These are phyloP conservation scores for Arabidopsis thaliana DNA, from an alignment of 345 rosid species.

Conservation along the genomic window TAIR10.1 NC_003071.7:5980501-5981000, in stretches of 20 bases:
- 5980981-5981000: constrained; percentile 92
- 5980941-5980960: constrained; percentile 97
- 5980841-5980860: constrained; percentile 50
- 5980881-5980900: not conserved
- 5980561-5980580: constrained; percentile 96
- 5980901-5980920: constrained; percentile 9
- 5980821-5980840: constrained; percentile 99
- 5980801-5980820: constrained; percentile 96
- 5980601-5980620: not conserved
- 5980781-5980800: constrained; percentile 94
- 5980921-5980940: constrained; percentile 56
- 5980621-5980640: not conserved
- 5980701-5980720: constrained; percentile 98
- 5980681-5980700: constrained; percentile 98
- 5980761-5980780: constrained; percentile 90
- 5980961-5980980: constrained; percentile 97
- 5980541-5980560: constrained; percentile 89
- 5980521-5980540: constrained; percentile 98
- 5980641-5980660: not conserved
- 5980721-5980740: constrained; percentile 99
- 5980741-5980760: constrained; percentile 88
- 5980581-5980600: constrained; percentile 55
- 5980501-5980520: constrained; percentile 60
- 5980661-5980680: not conserved
- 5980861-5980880: not conserved